Conservation (phyloP, 257 asterid genomes). For the Haberlea rhodopensis region DNA sequence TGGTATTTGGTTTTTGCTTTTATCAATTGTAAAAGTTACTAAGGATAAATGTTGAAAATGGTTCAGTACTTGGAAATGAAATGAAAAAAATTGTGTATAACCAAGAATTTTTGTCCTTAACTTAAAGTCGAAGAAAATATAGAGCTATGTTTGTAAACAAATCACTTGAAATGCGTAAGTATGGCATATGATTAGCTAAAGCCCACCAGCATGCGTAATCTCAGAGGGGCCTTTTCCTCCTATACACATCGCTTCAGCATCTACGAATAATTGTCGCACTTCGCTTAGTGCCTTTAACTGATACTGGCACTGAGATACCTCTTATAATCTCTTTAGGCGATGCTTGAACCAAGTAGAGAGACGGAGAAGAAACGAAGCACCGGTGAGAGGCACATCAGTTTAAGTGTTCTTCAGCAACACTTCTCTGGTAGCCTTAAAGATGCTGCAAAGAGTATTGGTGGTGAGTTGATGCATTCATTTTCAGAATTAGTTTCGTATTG, state of each 20-base stretch:
- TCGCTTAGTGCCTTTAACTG: background rate
- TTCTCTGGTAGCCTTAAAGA: constrained; percentile 75
- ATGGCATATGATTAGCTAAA: background rate
- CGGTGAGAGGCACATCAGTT: constrained; percentile 64
- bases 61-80: too few relatives aligned
- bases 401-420: constrained; percentile 67
- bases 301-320: background rate
- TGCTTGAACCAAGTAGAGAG: constrained; percentile 30
- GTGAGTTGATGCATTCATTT: constrained; percentile 35
- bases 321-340: constrained; percentile 26
- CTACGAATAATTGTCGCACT: background rate
- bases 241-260: background rate
- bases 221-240: background rate
- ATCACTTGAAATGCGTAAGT: background rate
- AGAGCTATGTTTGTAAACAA: too few relatives aligned
- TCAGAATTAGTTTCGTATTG: too few relatives aligned
- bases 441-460: constrained; percentile 79
- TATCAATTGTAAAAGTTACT: too few relatives aligned
- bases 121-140: too few relatives aligned
- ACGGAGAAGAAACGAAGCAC: constrained; percentile 50
- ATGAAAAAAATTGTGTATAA: too few relatives aligned
- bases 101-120: too few relatives aligned
- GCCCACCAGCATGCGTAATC: background rate
- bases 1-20: too few relatives aligned
- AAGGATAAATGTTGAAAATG: too few relatives aligned